Conservation (phyloP, 192 early-diverging fungal genomes). For the Rhizoclosmatium sp. region DNA sequence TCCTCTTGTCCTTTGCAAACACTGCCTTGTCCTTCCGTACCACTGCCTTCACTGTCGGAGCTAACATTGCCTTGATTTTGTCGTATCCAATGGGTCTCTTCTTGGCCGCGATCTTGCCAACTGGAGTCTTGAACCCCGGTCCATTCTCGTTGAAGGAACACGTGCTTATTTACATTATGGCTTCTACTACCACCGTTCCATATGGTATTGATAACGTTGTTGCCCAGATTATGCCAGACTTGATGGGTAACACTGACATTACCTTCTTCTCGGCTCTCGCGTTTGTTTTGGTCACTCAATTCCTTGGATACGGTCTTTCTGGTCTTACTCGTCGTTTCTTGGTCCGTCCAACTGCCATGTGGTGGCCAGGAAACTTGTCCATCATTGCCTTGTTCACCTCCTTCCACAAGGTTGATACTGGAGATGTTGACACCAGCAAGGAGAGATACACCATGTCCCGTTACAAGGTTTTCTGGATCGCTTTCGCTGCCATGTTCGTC, state of each 20-base stretch:
- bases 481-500: constrained; percentile 23
- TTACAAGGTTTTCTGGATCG: constrained; percentile 11
- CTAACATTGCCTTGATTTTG: constrained; percentile 77
- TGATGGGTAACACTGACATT: constrained; percentile 33
- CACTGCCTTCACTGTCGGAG: constrained; percentile 74
- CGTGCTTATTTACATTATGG: constrained; percentile 5
- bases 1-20: constrained; percentile 31
- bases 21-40: constrained; percentile 84
- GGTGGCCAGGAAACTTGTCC: constrained; percentile 82
- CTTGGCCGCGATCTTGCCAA: constrained; percentile 48
- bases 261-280: constrained; percentile 37
- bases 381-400: constrained; percentile 37
- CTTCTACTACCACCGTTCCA: constrained; percentile 44
- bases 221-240: constrained; percentile 13
- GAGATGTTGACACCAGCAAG: background rate
- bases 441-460: background rate
- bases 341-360: constrained; percentile 84
- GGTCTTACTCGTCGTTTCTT: constrained; percentile 74
- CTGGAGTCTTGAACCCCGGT: constrained; percentile 41
- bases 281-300: constrained; percentile 63
- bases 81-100: constrained; percentile 76
- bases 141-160: constrained; percentile 83
- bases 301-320: constrained; percentile 61
- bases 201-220: constrained; percentile 62
- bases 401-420: constrained; percentile 25